phyloP scores from a whole-genome alignment of 2,329 filamentous ascomycete genomes.

The Fusarium concolor region DNA sequence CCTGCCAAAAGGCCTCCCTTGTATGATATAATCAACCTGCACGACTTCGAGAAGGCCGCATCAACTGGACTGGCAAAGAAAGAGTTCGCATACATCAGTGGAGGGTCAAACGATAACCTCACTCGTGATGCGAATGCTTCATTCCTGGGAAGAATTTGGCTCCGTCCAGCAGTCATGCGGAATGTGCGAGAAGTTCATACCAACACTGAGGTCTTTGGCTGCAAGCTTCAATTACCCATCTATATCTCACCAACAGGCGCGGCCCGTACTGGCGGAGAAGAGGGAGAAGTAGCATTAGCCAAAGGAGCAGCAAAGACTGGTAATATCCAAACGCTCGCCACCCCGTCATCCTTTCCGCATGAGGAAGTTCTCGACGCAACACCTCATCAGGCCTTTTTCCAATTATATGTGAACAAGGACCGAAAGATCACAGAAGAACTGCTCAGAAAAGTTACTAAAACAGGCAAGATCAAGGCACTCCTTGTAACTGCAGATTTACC shows the following conservation, averaged over 20 bases:
- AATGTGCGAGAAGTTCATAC: constrained; percentile 36
- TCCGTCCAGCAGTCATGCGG: constrained; percentile 43
- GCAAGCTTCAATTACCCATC: constrained; percentile 34
- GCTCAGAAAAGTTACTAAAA: constrained; percentile 57
- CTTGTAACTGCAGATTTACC: constrained; percentile 71
- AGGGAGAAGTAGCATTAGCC: constrained; percentile 40
- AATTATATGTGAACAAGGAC: constrained; percentile 71
- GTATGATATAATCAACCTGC: constrained; percentile 37
- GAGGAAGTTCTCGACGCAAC: constrained; percentile 59
- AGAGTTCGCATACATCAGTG: constrained; percentile 42
- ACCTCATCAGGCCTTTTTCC: constrained; percentile 59
- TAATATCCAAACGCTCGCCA: constrained; percentile 71
- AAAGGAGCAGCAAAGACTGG: constrained; percentile 51
- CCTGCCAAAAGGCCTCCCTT: background rate
- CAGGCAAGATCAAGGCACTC: constrained; percentile 61
- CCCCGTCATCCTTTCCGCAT: constrained; percentile 69
- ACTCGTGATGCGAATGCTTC: constrained; percentile 39
- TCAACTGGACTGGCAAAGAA: constrained; percentile 24
- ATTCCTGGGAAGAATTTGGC: constrained; percentile 37
- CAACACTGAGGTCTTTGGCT: constrained; percentile 34
- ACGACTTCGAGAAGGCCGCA: constrained; percentile 45
- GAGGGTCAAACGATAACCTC: constrained; percentile 44
- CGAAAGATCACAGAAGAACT: constrained; percentile 62
- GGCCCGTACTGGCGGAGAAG: constrained; percentile 22
- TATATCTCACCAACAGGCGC: constrained; percentile 41